Conservation (phyloP, 495 filamentous ascomycete species). For the Annulohypoxylon maeteangense region DNA sequence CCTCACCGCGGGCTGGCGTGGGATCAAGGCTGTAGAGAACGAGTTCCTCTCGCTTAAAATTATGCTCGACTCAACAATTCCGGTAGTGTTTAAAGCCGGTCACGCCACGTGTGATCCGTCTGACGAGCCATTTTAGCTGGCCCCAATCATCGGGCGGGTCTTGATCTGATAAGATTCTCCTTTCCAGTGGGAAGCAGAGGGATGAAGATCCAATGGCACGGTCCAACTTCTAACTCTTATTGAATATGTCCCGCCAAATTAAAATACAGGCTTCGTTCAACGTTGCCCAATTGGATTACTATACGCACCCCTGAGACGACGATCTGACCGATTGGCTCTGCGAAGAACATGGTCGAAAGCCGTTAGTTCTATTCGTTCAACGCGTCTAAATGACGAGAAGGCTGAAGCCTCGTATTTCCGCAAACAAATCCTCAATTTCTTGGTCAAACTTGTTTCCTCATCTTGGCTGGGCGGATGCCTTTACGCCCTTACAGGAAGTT, state of each 20-base stretch:
- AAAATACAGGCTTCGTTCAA: background rate
- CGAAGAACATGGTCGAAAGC: background rate
- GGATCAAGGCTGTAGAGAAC: conserved; percentile 4
- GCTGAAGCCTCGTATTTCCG: background rate
- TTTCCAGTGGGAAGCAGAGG: conserved; percentile 1
- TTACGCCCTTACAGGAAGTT: background rate
- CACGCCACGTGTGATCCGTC: conserved; percentile 34
- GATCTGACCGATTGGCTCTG: background rate
- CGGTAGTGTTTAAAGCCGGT: conserved; percentile 27
- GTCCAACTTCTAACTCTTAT: background rate
- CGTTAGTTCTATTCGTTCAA: conserved; percentile 14
- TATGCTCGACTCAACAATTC: conserved; percentile 31
- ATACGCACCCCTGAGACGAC: background rate
- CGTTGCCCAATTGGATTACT: background rate
- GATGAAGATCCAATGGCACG: conserved; percentile 10
- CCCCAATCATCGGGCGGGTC: background rate
- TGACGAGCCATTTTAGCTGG: conserved; percentile 24
- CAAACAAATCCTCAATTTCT: background rate
- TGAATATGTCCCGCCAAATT: background rate
- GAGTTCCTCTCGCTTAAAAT: conserved; percentile 23
- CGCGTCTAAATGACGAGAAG: background rate
- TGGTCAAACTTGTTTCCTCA: background rate
- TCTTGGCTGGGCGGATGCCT: no score
- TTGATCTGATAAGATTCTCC: conserved; percentile 43
- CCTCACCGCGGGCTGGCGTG: conserved; percentile 15